Evolutionary conservation across 805 yeast species (phyloP).

Genomic region (Schwanniomyces occidentalis): DNA sequence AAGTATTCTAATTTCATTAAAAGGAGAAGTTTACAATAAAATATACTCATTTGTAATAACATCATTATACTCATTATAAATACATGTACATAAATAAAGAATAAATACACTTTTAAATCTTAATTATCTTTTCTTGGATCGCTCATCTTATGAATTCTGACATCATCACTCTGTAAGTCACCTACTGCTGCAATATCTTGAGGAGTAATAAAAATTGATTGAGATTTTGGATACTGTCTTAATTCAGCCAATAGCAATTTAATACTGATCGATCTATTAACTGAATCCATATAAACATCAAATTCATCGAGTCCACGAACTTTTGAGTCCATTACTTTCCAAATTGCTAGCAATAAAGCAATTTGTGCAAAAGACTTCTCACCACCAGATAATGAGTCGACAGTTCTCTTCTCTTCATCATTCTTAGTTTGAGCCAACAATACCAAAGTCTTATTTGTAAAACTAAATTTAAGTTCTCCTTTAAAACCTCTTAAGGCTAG

Average conservation of each 20-base stretch:
- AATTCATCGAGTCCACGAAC: slow-evolving; percentile 93
- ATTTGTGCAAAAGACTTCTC: slow-evolving; percentile 94
- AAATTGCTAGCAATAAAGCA: slow-evolving; percentile 80
- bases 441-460: slow-evolving; percentile 47
- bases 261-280: slow-evolving; percentile 80
- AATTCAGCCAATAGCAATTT: slow-evolving; percentile 70
- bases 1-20: slow-evolving; percentile 5
- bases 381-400: slow-evolving; percentile 91
- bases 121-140: slow-evolving; percentile 29
- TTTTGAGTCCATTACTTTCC: slow-evolving; percentile 89
- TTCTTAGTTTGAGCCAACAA: slow-evolving; percentile 63
- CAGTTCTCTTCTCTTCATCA: slow-evolving; percentile 61
- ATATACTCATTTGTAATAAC: not conserved
- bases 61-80: slow-evolving; percentile 1
- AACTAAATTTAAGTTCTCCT: slow-evolving; percentile 71
- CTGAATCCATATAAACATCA: slow-evolving; percentile 97
- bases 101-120: slow-evolving; percentile 1
- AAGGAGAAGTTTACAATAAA: not conserved
- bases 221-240: slow-evolving; percentile 63
- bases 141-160: slow-evolving; percentile 62
- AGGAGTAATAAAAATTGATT: slow-evolving; percentile 91
- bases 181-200: slow-evolving; percentile 79
- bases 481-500: slow-evolving; percentile 67
- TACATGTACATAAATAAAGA: slow-evolving; percentile 3
- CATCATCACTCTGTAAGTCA: slow-evolving; percentile 52